Evolutionary conservation across 768 basidiomycete species (phyloP).

Genomic region (Lactifluus piperatus): DNA sequence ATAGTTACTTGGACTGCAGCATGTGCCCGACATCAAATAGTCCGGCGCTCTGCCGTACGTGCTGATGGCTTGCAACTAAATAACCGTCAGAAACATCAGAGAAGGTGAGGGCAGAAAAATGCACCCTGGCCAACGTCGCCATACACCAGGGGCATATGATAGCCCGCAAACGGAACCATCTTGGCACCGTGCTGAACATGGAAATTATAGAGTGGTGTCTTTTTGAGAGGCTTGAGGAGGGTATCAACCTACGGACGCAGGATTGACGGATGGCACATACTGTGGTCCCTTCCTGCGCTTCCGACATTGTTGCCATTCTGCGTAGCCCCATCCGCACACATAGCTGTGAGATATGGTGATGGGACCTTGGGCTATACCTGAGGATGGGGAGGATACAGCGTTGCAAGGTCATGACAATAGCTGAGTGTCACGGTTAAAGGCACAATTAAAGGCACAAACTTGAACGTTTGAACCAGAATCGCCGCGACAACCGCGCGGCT

Average conservation of each 20-base stretch:
- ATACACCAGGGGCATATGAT: conserved; percentile 87
- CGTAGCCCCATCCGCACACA: not conserved
- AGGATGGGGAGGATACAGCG: not conserved
- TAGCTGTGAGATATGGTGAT: not conserved
- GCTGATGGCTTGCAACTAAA: conserved; percentile 81
- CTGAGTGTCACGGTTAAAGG: no score
- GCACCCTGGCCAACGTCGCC: conserved; percentile 72
- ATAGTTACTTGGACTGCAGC: conserved; percentile 81
- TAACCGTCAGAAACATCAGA: not conserved
- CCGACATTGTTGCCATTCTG: not conserved
- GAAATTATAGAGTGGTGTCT: conserved; percentile 83
- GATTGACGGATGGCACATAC: not conserved
- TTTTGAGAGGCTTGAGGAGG: conserved; percentile 29
- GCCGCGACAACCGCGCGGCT: no score
- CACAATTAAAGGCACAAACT: no score
- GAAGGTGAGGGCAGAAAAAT: not conserved
- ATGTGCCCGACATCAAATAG: conserved; percentile 98
- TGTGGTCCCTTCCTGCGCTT: not conserved
- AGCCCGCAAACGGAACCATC: conserved; percentile 97
- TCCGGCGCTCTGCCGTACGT: conserved; percentile 74
- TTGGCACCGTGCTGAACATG: conserved; percentile 77
- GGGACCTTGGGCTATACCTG: not conserved
- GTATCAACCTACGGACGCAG: not conserved
- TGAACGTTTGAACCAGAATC: no score
- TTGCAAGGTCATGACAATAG: not conserved